Base-by-base conservation (phyloP, 2,329 filamentous ascomycete species). In the Penicillium sp. region DNA sequence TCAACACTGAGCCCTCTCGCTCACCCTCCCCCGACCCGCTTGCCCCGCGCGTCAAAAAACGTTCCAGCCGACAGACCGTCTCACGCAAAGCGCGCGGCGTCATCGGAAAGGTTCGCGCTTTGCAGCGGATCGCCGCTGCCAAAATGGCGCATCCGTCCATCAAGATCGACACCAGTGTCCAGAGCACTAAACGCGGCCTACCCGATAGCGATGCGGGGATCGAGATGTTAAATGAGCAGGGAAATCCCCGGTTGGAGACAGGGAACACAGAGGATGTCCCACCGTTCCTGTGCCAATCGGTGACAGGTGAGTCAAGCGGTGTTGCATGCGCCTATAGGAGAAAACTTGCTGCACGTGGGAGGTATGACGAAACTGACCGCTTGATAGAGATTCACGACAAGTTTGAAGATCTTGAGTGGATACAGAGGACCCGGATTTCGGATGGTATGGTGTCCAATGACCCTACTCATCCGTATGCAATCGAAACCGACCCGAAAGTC, bases 381-480 rank as follows among this genome's bases (percentile, higher is more conserved):
- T 60, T 26, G 5, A 50, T 66, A 86, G 85, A 87, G 55, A 79
- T 88, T 49, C 78, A 81, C 57, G 72, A 77, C 55, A 87, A 85
- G 67, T 89, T 88, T 69, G 75, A 81, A 56, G 82, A 86, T 57
- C 76, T 90, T 44, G 80, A 87, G 75, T 83, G 82, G 82, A 76
- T 83, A 65, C 82, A 88, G 73, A 76, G 82, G 54, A 73, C 79
- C 50, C 83, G 85, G 29, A 68, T 86, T 13, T 68, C 77, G 16
- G 77, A 83, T 57, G 80, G 77, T 47, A 68, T 72, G 39, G 68
- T 77, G 63, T 69, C 69, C 7, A 73, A 78, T 45, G 78, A 82
- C 49, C 75, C 81, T 22, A 71, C 75, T 13, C 82, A 83, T 51
- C 79, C 79, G 60, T 89, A 82, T 80, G 81, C 85, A 3, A 81